These are phyloP conservation scores for Juglanconis juglandina DNA, from an alignment of 2,329 filamentous ascomycete species.

Conservation along the genomic window DNA sequence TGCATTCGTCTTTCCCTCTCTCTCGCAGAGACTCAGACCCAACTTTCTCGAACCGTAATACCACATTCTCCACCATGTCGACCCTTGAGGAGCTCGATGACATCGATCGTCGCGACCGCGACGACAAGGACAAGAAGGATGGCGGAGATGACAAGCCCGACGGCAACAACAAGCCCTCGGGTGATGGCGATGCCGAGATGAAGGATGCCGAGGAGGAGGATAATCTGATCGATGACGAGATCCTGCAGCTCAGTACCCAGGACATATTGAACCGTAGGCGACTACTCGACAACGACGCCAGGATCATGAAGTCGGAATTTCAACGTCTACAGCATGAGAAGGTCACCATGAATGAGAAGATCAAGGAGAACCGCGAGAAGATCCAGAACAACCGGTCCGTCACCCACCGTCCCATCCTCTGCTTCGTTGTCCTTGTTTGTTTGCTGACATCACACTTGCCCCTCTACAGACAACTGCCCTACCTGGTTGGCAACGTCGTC, in stretches of 20 bases:
- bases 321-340: conserved; percentile 95
- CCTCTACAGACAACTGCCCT: conserved; percentile 80
- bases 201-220: conserved; percentile 73
- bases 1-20: neutral
- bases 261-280: conserved; percentile 90
- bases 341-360: conserved; percentile 93
- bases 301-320: conserved; percentile 98
- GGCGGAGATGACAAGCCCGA: conserved; percentile 54
- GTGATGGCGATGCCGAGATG: conserved; percentile 83
- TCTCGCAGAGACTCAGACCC: neutral
- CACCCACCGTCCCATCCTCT: neutral
- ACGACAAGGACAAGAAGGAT: conserved; percentile 53
- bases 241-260: conserved; percentile 86
- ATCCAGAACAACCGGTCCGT: conserved; percentile 95
- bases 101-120: conserved; percentile 75
- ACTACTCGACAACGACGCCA: conserved; percentile 92
- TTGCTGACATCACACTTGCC: conserved; percentile 18
- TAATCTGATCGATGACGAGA: conserved; percentile 87
- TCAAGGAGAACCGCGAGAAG: conserved; percentile 98
- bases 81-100: conserved; percentile 90
- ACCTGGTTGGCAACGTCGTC: conserved; percentile 97
- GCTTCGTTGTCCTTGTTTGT: conserved; percentile 3
- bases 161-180: conserved; percentile 49
- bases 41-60: neutral
- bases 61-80: conserved; percentile 59